Percentiles rank a stretch among this genome's conserved stretches.
phyloP scores from a whole-genome alignment of 106 monocot genomes.

The Dendrobium chrysotoxum region DNA sequence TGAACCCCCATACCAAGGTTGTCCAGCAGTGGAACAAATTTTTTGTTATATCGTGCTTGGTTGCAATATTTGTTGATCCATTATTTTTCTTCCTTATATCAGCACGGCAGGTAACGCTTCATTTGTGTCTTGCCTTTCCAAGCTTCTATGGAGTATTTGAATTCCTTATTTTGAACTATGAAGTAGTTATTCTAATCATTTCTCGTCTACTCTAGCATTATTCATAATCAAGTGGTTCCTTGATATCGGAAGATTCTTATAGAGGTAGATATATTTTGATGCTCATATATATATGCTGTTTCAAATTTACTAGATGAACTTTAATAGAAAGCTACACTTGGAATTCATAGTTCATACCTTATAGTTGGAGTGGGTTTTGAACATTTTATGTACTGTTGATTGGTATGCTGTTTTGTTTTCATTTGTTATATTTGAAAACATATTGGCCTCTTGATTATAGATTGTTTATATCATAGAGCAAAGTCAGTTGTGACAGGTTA shows the following conservation, averaged over 20 bases:
- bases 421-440: background rate
- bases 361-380: background rate
- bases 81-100: constrained; percentile 73
- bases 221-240: background rate
- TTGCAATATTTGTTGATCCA: constrained; percentile 77
- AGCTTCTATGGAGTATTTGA: background rate
- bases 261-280: background rate
- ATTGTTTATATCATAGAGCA: background rate
- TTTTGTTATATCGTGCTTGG: constrained; percentile 77
- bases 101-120: constrained; percentile 33
- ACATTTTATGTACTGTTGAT: background rate
- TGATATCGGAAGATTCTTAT: background rate
- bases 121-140: background rate
- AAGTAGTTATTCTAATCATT: background rate
- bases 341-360: background rate
- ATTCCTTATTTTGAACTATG: background rate
- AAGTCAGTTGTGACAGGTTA: too few relatives aligned
- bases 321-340: background rate
- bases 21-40: constrained; percentile 79
- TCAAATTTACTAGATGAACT: background rate
- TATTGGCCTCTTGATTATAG: background rate
- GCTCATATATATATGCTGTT: background rate
- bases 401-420: background rate
- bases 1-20: constrained; percentile 64
- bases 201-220: background rate